phyloP scores from a whole-genome alignment of 768 basidiomycete species.

The Albatrellus ellisii region DNA sequence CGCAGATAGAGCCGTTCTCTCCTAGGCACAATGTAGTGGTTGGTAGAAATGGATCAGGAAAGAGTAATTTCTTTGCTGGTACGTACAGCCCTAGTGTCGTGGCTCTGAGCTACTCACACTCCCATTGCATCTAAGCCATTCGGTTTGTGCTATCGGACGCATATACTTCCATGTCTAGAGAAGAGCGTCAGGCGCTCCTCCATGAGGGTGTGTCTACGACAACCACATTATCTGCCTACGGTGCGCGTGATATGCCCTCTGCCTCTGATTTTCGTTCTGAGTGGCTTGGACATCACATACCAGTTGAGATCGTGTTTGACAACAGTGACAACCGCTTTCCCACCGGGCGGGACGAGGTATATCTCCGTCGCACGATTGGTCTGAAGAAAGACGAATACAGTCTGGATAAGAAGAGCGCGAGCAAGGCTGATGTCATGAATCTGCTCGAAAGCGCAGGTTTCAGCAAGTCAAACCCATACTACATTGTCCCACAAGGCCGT shows the following conservation, averaged over 20 bases:
- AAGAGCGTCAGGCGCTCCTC: conserved; percentile 85
- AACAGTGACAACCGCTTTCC: conserved; percentile 92
- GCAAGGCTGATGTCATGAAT: conserved; percentile 97
- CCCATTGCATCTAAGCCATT: conserved; percentile 53
- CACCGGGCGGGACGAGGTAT: conserved; percentile 77
- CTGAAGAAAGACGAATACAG: conserved; percentile 98
- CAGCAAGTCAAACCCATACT: conserved; percentile 97
- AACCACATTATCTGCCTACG: conserved; percentile 86
- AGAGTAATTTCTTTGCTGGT: conserved; percentile 98
- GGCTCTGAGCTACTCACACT: not conserved
- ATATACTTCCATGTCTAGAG: conserved; percentile 88
- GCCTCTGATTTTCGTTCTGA: not conserved
- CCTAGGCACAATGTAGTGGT: conserved; percentile 94
- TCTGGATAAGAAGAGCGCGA: conserved; percentile 88
- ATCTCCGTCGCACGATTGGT: conserved; percentile 88
- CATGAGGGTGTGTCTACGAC: conserved; percentile 87
- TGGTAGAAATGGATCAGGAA: conserved; percentile 94
- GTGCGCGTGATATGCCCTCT: conserved; percentile 35
- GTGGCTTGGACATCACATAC: not conserved
- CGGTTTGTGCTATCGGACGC: conserved; percentile 97
- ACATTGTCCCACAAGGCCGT: conserved; percentile 96
- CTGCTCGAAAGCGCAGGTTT: conserved; percentile 94
- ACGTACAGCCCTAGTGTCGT: conserved; percentile 15
- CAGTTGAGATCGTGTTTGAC: conserved; percentile 92
- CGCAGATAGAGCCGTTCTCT: conserved; percentile 89